A percentile compares a stretch with the other conserved stretches of the same genome.
These are phyloP conservation scores for Eragrostis curvula DNA, from an alignment of 176 grass and related monocot species.

Conservation along the genomic window DNA sequence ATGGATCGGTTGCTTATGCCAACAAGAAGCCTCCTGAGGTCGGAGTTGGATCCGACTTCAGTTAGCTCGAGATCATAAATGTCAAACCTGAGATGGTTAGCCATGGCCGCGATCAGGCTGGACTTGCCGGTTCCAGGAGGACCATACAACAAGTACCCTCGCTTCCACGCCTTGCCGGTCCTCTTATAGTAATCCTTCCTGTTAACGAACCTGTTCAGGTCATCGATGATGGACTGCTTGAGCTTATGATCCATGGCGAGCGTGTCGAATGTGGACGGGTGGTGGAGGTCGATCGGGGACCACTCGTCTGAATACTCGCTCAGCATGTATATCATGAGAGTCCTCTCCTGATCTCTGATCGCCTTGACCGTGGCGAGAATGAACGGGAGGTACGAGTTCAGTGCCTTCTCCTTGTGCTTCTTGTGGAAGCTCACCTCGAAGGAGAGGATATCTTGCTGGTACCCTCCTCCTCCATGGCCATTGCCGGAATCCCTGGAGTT, in stretches of 20 bases:
- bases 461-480: neutral
- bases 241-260: constrained; percentile 68
- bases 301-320: constrained; percentile 53
- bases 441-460: constrained; percentile 29
- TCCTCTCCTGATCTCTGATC: constrained; percentile 57
- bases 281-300: constrained; percentile 70
- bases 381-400: constrained; percentile 72
- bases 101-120: constrained; percentile 94
- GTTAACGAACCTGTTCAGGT: constrained; percentile 66
- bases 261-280: constrained; percentile 77
- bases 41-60: constrained; percentile 55
- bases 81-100: constrained; percentile 81
- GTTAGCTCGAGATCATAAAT: constrained; percentile 90
- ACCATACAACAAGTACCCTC: constrained; percentile 82
- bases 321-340: constrained; percentile 61
- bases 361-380: constrained; percentile 60
- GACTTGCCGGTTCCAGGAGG: constrained; percentile 95
- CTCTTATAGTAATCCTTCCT: constrained; percentile 89
- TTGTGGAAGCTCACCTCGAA: constrained; percentile 76
- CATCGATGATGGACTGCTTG: constrained; percentile 69
- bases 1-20: constrained; percentile 67
- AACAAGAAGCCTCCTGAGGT: constrained; percentile 66
- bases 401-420: constrained; percentile 68
- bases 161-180: constrained; percentile 91
- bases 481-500: neutral